These are phyloP conservation scores for Schizothecium vesticola DNA, from an alignment of 495 filamentous ascomycete species.

Conservation along the genomic window DNA sequence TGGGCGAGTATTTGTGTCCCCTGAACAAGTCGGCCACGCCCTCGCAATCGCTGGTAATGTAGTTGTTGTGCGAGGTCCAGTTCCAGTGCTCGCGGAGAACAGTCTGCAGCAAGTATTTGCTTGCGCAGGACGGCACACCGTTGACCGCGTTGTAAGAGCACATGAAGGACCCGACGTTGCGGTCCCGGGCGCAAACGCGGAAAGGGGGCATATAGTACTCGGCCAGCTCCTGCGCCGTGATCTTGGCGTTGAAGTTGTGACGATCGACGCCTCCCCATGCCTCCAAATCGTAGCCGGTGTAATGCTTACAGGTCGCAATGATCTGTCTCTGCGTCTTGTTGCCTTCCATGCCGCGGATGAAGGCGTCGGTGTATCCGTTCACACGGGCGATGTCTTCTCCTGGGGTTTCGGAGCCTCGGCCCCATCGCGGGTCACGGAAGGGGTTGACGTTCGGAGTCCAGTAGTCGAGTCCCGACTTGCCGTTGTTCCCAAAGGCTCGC, in stretches of 20 bases:
- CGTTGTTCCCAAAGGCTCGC: slow-evolving; percentile 61
- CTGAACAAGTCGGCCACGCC: slow-evolving; percentile 25
- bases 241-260: slow-evolving; percentile 36
- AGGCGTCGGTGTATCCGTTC: slow-evolving; percentile 33
- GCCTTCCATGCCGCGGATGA: slow-evolving; percentile 30
- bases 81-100: slow-evolving; percentile 45
- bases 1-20: too few relatives aligned
- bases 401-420: slow-evolving; percentile 29
- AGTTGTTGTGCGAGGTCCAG: slow-evolving; percentile 39
- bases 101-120: slow-evolving; percentile 35
- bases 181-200: slow-evolving; percentile 41
- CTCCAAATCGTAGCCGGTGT: slow-evolving; percentile 38
- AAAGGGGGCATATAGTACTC: slow-evolving; percentile 48
- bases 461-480: slow-evolving; percentile 52
- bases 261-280: slow-evolving; percentile 13
- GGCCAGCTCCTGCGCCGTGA: slow-evolving; percentile 38
- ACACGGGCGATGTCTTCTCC: slow-evolving; percentile 38
- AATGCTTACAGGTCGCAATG: slow-evolving; percentile 39
- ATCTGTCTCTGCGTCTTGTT: slow-evolving; percentile 9
- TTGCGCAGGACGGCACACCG: slow-evolving; percentile 42
- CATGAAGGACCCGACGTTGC: slow-evolving; percentile 44
- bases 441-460: slow-evolving; percentile 69
- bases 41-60: slow-evolving; percentile 42
- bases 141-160: slow-evolving; percentile 46
- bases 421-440: slow-evolving; percentile 49